Conservation (phyloP, 495 filamentous ascomycete species). For the Trichocladium antarcticum region DNA sequence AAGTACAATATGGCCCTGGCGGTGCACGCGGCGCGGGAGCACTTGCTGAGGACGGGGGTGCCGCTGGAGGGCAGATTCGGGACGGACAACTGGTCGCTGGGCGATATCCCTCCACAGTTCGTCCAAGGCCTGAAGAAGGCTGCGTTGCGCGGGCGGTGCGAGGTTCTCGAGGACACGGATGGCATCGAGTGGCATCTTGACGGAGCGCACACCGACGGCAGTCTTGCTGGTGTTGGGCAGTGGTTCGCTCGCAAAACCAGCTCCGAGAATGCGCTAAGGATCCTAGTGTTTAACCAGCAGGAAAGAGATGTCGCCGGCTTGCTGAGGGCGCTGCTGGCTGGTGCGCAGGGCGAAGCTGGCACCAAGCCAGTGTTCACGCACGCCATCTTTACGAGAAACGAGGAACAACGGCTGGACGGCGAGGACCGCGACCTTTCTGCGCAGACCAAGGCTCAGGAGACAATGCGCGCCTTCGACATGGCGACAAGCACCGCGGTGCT, state of each 20-base stretch:
- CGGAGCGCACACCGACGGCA: constrained; percentile 81
- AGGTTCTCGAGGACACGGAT: constrained; percentile 46
- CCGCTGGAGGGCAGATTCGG: constrained; percentile 16
- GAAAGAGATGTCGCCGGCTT: constrained; percentile 61
- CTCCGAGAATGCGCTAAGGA: constrained; percentile 7
- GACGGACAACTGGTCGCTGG: constrained; percentile 6
- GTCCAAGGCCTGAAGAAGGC: constrained; percentile 54
- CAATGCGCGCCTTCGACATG: constrained; percentile 12
- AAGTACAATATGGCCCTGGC: constrained; percentile 38
- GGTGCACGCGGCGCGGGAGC: constrained; percentile 30
- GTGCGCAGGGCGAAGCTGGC: constrained; percentile 3
- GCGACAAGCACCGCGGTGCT: constrained; percentile 14
- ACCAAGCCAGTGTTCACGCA: constrained; percentile 20
- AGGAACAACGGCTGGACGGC: constrained; percentile 15
- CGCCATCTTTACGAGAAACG: constrained; percentile 38
- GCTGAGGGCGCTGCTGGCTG: constrained; percentile 36
- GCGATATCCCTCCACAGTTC: constrained; percentile 39
- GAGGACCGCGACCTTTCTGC: constrained; percentile 26
- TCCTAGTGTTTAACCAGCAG: constrained; percentile 93
- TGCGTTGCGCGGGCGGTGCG: constrained; percentile 61
- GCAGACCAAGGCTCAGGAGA: constrained; percentile 24
- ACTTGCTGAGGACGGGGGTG: constrained; percentile 18
- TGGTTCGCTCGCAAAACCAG: constrained; percentile 51
- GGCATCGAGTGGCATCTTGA: constrained; percentile 71
- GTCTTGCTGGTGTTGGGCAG: constrained; percentile 53